Conservation (phyloP, 805 yeast genomes). For the Komagataella ulmi region DNA sequence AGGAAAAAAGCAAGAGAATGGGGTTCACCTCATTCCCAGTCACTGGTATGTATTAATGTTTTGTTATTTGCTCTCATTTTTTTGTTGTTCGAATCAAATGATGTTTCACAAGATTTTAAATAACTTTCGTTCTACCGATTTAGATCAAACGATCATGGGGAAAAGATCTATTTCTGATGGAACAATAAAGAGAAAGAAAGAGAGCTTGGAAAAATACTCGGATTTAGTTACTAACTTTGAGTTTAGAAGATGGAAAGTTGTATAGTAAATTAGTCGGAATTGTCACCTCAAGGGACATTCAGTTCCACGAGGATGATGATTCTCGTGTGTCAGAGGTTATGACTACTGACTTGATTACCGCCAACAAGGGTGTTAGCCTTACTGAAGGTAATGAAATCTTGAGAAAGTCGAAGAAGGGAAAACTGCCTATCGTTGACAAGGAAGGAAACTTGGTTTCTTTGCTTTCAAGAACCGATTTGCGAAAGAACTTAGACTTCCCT, state of each 20-base stretch:
- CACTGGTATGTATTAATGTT: constrained; percentile 70
- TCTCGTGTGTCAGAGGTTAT: constrained; percentile 63
- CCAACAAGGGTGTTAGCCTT: constrained; percentile 68
- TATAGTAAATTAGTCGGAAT: constrained; percentile 91
- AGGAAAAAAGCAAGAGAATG: constrained; percentile 47
- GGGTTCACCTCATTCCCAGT: constrained; percentile 99
- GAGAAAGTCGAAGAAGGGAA: constrained; percentile 92
- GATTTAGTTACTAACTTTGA: constrained; percentile 7
- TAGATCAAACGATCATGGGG: constrained; percentile 96
- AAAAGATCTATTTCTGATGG: constrained; percentile 34
- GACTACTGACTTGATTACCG: constrained; percentile 84
- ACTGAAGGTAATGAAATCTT: constrained; percentile 82
- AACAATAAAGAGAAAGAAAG: not conserved
- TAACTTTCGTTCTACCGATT: constrained; percentile 99
- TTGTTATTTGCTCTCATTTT: constrained; percentile 1
- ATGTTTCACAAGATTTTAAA: constrained; percentile 36
- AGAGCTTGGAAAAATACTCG: not conserved
- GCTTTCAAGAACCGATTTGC: constrained; percentile 91
- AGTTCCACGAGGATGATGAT: constrained; percentile 69
- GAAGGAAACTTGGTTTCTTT: constrained; percentile 70
- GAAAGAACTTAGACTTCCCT: constrained; percentile 90
- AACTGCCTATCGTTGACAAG: constrained; percentile 82
- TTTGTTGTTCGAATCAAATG: constrained; percentile 20
- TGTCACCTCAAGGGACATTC: constrained; percentile 93
- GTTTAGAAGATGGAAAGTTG: constrained; percentile 65